Evolutionary conservation across 2,329 filamentous ascomycete species (phyloP), one percentile per base, ranked within the genome.

Genomic region (Lasiodiplodia theobromae): DNA sequence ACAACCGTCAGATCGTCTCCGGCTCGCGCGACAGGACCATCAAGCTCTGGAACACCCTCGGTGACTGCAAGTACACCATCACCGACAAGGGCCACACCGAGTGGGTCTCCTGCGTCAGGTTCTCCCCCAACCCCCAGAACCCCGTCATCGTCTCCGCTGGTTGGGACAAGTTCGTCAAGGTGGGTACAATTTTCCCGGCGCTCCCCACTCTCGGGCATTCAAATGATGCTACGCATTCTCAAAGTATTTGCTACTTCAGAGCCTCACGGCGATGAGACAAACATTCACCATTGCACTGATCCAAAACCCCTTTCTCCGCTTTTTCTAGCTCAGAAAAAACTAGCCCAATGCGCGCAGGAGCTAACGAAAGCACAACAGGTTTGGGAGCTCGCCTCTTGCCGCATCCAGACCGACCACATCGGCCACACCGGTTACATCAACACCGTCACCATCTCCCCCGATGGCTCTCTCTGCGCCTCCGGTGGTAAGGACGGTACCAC

Each of bases 211-310:
- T 23, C 63, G 18, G 64, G 21, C 14, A 8, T 69, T 86, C 86
- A 89, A 82, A 96, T 94, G 95, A 98, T 98, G 95, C 88, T 91
- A 89, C 92, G 88, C 90, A 92, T 89, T 83, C 84, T 83, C 82
- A 86, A 94, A 93, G 94, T 98, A 98, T 98, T 98, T 98, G 96
- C 96, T 98, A 98, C 96, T 99, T 98, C 95, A 97, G 96, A 99
- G 94, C 93, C 89, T 86, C 84, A 83, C 83, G 89, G 94, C 93
- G 84, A 97, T 98, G 96, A 99, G 95, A 99, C 93, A 90, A 96
- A 87, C 86, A 88, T 89, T 92, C 92, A 95, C 94, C 92, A 72
- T 86, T 88, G 89, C 88, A 87, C 93, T 96, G 93, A 96, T 89
- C 81, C 78, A 37, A 77, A 74, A 66, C 73, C 60, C 66, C 67